Evolutionary conservation across 2,329 filamentous ascomycete genomes (phyloP), one percentile per base, ranked within the genome.

Genomic region (Claviceps capensis): DNA sequence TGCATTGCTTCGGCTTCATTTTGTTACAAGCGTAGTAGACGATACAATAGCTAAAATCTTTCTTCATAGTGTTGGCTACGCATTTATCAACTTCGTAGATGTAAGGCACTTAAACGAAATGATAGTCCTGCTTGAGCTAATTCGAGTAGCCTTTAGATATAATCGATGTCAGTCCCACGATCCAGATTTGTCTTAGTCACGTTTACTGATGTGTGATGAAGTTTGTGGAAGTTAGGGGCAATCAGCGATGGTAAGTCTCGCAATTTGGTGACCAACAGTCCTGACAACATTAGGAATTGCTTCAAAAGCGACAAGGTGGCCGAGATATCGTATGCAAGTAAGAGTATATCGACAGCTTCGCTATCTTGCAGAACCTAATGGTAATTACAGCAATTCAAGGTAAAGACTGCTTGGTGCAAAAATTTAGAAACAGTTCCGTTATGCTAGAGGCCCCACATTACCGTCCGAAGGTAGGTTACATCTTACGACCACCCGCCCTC

Each of bases 361-460:
- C 22, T 26, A 5, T 43, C 5, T 48, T 36, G n/a, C 11, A 11
- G 22, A 13, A 47, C 17, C 26, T 46, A 17, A 26, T 17, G 26
- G 19, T 23, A 42, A 44, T 38, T 30, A 13, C 34, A 89, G 86
- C 90, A 13, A 91, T 95, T 54, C 93, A 98, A 71, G 93, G 93
- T 46, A 85, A 85, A 56, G 89, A 95, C 62, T 91, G 88, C 57
- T 75, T 97, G 0, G 81, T 96, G 6, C 86, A 94, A 65, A 96
- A 97, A 64, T 98, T 98, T 63, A 83, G 93, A 38, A 98, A 98
- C 71, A 95, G 88, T 41, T 91, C 88, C 0, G 89, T 98, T 34
- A 96, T 97, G 88, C 74, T 91, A 1, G 90, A 97, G 68, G 79
- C 82, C 11, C 74, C 81, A 0, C 82, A 85, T 50, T 95, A 88